Evolutionary conservation across 2,329 filamentous ascomycete species (phyloP).

Genomic region (Zymoseptoria tritici): DNA sequence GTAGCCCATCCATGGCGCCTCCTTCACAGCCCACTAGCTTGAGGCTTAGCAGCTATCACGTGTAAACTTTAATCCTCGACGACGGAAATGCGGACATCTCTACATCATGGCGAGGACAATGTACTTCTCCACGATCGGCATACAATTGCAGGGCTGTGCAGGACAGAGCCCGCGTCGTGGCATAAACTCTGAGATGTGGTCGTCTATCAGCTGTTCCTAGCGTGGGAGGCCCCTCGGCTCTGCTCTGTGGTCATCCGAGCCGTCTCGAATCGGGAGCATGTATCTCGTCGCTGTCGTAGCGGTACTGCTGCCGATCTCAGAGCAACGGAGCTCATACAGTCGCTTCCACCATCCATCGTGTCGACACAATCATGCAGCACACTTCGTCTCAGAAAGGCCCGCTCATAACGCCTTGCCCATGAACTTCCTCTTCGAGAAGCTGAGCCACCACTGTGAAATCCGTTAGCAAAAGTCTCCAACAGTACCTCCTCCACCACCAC

Average conservation of each 20-base stretch:
- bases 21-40: not conserved
- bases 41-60: not conserved
- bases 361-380: not conserved
- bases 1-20: not conserved
- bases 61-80: not conserved
- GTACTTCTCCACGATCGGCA: not conserved
- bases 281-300: not conserved
- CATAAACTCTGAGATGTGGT: not conserved
- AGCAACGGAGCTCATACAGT: not conserved
- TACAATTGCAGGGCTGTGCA: not conserved
- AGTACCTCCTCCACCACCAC: not conserved
- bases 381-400: not conserved
- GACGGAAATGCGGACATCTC: not conserved
- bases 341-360: not conserved
- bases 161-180: not conserved
- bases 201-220: not conserved
- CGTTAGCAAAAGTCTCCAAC: conserved; percentile 19
- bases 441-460: conserved; percentile 88
- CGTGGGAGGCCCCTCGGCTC: not conserved
- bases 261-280: not conserved
- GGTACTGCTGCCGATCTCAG: not conserved
- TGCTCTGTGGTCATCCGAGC: not conserved
- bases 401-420: conserved; percentile 70
- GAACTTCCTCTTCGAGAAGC: conserved; percentile 98
- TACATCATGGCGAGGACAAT: not conserved